phyloP scores from a whole-genome alignment of 371 early-diverging fungal species.

The Mucor irregularis region DNA sequence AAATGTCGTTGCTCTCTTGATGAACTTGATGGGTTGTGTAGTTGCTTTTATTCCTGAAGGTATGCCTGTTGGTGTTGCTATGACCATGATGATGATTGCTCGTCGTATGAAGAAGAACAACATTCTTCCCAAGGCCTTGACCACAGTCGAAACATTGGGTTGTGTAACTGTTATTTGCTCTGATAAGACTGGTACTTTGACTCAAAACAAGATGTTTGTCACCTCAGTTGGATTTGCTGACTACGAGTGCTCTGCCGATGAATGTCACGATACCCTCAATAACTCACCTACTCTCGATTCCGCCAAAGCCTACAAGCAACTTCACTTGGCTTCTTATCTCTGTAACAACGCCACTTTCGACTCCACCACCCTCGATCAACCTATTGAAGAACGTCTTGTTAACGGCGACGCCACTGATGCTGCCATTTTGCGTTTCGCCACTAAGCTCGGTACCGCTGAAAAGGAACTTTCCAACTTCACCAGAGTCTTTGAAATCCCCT shows the following conservation, averaged over 20 bases:
- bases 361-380: slow-evolving; percentile 29
- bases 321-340: slow-evolving; percentile 54
- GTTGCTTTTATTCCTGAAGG: slow-evolving; percentile 69
- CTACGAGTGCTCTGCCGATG: slow-evolving; percentile 29
- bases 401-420: slow-evolving; percentile 76
- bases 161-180: slow-evolving; percentile 62
- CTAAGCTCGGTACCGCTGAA: slow-evolving; percentile 30
- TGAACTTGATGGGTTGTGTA: slow-evolving; percentile 70
- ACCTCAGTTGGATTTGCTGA: slow-evolving; percentile 45
- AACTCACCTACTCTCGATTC: neutral
- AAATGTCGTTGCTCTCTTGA: slow-evolving; percentile 53
- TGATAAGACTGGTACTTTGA: slow-evolving; percentile 74
- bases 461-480: slow-evolving; percentile 8
- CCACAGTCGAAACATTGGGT: slow-evolving; percentile 72
- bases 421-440: slow-evolving; percentile 66
- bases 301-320: slow-evolving; percentile 26
- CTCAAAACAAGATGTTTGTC: slow-evolving; percentile 61
- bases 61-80: slow-evolving; percentile 53
- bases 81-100: slow-evolving; percentile 54
- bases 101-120: slow-evolving; percentile 48
- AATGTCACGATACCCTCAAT: slow-evolving; percentile 17
- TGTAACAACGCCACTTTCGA: slow-evolving; percentile 69
- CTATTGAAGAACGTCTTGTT: slow-evolving; percentile 52
- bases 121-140: slow-evolving; percentile 59
- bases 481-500: slow-evolving; percentile 55